A percentile compares a stretch with the other conserved stretches of the same genome.
Evolutionary conservation across 805 yeast genomes (phyloP).

Genomic region (Wickerhamomyces xylosicus): DNA sequence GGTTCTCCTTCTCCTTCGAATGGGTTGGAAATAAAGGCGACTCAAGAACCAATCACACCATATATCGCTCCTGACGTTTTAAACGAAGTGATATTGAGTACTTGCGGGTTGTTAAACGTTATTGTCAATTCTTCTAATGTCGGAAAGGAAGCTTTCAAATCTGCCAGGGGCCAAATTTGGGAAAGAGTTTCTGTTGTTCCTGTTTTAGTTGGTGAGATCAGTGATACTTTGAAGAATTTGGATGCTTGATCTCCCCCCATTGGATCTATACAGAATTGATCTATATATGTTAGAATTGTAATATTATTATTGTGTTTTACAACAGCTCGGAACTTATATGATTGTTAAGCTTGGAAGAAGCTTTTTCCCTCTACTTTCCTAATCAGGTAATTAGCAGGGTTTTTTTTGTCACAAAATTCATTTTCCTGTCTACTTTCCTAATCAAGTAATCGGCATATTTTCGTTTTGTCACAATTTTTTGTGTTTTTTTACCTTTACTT

Average conservation of each 20-base stretch:
- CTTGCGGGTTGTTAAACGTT: constrained; percentile 24
- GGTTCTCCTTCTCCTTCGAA: constrained; percentile 1
- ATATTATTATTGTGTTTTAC: too few relatives aligned
- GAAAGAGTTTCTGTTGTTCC: constrained; percentile 26
- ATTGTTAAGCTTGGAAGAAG: too few relatives aligned
- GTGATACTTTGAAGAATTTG: constrained; percentile 14
- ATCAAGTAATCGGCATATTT: too few relatives aligned
- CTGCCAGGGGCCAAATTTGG: constrained; percentile 22
- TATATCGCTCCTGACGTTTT: constrained; percentile 22
- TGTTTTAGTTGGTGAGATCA: constrained; percentile 18
- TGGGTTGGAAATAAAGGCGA: constrained; percentile 2
- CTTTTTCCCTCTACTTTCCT: too few relatives aligned
- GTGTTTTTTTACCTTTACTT: too few relatives aligned
- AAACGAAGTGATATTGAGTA: constrained; percentile 30
- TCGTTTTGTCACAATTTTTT: too few relatives aligned
- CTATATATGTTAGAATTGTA: too few relatives aligned
- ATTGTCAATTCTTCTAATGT: constrained; percentile 2
- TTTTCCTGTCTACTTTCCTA: too few relatives aligned
- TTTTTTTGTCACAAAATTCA: too few relatives aligned
- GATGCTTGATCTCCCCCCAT: too few relatives aligned
- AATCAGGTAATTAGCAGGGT: too few relatives aligned
- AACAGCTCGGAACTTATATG: too few relatives aligned
- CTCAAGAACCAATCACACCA: constrained; percentile 8
- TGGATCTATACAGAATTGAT: neutral
- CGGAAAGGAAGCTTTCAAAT: constrained; percentile 25